phyloP scores from a whole-genome alignment of 768 basidiomycete species.

The Clitopilus passeckerianus region DNA sequence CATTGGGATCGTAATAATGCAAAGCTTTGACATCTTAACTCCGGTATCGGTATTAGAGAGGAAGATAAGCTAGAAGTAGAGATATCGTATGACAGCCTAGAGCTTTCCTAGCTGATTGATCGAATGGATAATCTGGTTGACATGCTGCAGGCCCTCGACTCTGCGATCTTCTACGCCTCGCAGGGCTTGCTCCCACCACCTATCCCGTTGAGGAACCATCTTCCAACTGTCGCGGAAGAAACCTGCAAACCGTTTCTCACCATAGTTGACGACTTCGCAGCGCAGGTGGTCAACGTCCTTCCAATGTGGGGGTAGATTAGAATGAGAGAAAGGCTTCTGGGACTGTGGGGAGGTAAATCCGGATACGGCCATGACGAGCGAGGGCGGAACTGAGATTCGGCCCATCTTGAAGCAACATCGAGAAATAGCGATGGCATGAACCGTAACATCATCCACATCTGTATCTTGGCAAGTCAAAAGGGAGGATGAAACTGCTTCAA shows the following conservation, averaged over 20 bases:
- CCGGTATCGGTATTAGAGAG: too few species aligned
- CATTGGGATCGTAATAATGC: too few species aligned
- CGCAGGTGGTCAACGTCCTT: constrained; percentile 27
- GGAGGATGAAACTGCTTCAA: constrained; percentile 26
- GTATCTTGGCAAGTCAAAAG: constrained; percentile 29
- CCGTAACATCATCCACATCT: constrained; percentile 48
- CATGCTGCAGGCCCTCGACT: neutral
- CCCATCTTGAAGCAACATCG: constrained; percentile 66
- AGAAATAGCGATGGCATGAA: constrained; percentile 62
- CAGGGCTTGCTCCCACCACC: constrained; percentile 70
- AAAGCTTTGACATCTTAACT: too few species aligned
- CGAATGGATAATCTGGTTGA: neutral
- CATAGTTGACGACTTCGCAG: constrained; percentile 26
- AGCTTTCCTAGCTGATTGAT: neutral
- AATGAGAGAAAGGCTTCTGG: neutral
- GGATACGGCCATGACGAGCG: constrained; percentile 51
- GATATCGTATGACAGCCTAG: too few species aligned
- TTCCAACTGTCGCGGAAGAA: constrained; percentile 61
- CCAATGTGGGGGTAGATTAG: constrained; percentile 51
- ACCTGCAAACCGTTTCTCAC: constrained; percentile 30
- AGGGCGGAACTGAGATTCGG: constrained; percentile 70
- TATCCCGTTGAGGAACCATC: constrained; percentile 47
- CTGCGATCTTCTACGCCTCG: constrained; percentile 37
- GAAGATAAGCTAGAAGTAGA: too few species aligned
- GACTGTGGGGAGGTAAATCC: constrained; percentile 35